These are phyloP conservation scores for Pseudocohnilembus persalinus DNA, from an alignment of 169 alveolate species.

Conservation along the genomic window DNA sequence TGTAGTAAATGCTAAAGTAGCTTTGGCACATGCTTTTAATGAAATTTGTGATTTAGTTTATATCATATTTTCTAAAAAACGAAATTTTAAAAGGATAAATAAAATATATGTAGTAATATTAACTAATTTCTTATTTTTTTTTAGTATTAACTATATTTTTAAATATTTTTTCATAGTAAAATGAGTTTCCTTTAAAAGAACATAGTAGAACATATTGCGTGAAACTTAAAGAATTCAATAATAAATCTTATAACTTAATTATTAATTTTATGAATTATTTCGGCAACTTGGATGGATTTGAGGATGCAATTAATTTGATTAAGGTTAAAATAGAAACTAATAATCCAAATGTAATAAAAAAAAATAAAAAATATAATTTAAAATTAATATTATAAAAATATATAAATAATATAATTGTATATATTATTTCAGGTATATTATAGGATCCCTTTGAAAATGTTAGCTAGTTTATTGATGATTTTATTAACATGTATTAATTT, in stretches of 20 bases:
- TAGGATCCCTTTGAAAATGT: neutral
- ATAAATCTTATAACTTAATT: too few relatives aligned
- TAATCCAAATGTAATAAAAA: neutral
- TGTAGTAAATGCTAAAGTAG: neutral
- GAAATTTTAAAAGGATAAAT: too few relatives aligned
- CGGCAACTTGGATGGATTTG: neutral
- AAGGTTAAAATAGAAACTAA: neutral
- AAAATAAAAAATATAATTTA: too few relatives aligned
- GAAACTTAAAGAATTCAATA: neutral
- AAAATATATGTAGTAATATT: too few relatives aligned
- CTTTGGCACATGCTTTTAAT: neutral
- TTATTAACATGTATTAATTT: neutral
- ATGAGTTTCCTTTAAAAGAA: neutral
- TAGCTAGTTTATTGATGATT: too few relatives aligned
- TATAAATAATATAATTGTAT: too few relatives aligned
- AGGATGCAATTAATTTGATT: neutral
- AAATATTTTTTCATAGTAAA: neutral
- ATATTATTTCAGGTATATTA: neutral
- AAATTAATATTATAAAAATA: too few relatives aligned
- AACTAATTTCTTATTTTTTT: too few relatives aligned
- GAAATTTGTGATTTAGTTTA: neutral
- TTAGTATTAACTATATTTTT: too few relatives aligned
- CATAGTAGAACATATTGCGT: neutral
- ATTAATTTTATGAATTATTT: neutral
- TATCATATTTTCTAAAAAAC: too few relatives aligned